These are phyloP conservation scores for Fraxinus americana DNA, from an alignment of 257 asterid genomes.

Conservation along the genomic window DNA sequence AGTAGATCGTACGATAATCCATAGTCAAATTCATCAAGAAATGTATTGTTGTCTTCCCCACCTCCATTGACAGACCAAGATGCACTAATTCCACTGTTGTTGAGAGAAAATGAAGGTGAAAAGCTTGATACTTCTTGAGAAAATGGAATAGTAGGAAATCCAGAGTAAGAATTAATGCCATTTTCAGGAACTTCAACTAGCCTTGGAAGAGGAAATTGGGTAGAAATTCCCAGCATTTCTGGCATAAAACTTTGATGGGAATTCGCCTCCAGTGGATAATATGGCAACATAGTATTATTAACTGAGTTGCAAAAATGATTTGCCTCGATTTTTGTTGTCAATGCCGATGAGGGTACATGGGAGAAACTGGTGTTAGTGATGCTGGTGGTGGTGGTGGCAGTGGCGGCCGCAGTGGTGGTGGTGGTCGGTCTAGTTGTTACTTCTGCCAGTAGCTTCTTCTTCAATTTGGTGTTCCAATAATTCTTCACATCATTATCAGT, in stretches of 20 bases:
- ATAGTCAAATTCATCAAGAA: slow-evolving; percentile 18
- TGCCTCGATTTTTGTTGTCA: slow-evolving; percentile 9
- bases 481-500: slow-evolving; percentile 79
- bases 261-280: slow-evolving; percentile 22
- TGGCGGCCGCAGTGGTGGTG: background rate
- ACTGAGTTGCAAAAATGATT: background rate
- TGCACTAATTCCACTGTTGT: slow-evolving; percentile 16
- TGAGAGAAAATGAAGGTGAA: slow-evolving; percentile 28
- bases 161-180: background rate
- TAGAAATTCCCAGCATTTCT: slow-evolving; percentile 22
- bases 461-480: slow-evolving; percentile 69
- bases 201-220: slow-evolving; percentile 31
- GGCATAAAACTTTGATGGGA: slow-evolving; percentile 9
- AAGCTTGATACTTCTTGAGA: slow-evolving; percentile 22
- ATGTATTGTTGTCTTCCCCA: slow-evolving; percentile 19
- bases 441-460: slow-evolving; percentile 41
- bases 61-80: slow-evolving; percentile 22
- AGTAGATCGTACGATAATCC: slow-evolving; percentile 15
- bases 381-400: background rate
- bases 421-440: background rate
- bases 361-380: background rate
- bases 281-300: slow-evolving; percentile 14
- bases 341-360: background rate
- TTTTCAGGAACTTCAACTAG: slow-evolving; percentile 39
- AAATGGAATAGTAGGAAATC: slow-evolving; percentile 4